Base-by-base conservation (phyloP, 331 rosid genomes). In the Telfairia occidentalis region DNA sequence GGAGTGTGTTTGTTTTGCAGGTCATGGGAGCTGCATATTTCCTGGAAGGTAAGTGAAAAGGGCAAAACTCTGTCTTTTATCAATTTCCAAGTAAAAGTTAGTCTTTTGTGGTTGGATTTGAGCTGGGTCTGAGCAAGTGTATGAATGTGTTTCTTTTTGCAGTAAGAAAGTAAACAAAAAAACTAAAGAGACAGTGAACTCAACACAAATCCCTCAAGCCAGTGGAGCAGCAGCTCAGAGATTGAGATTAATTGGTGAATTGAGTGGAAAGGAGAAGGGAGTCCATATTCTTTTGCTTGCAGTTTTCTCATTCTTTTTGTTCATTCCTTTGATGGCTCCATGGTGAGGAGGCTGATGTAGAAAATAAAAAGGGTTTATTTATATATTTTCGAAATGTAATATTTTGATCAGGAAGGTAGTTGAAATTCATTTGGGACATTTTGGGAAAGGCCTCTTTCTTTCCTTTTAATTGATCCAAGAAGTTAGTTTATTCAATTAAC, bases 1-100 rank as follows among this genome's bases (percentile, higher is more conserved):
- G 88, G 84, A 78, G 72, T 83, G 30, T 76, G 81, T 21, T 48
- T 83, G 30, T 74, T 73, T 29, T 78, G 82, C 93, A 92, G 98
- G 98, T 86, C 91, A 81, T 53, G 96, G 92, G 78, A 85, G 84
- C 87, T 92, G 98, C 83, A 82, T 83, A 76, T 92, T 85, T 89
- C 93, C 97, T 29, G 98, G 96, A 81, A 90, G 96, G 97, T 92
- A 74, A 85, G 19, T 8, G 76, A 66, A 26, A 59, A 12, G 42
- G 11, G 37, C 74, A 53, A 54, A 58, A 37, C 60, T 75, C 58
- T 55, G 35, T 54, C 54, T 61, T 18, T 28, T 16, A 19, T 49
- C 9, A 16, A 37, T 24, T 43, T 28, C 60, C 10, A 24, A 26
- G 46, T 35, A 34, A 63, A n/a, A 32, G 35, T 8, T 48, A 5